Evolutionary conservation across 331 rosid genomes (phyloP).

Genomic region (Malus hybrid): DNA sequence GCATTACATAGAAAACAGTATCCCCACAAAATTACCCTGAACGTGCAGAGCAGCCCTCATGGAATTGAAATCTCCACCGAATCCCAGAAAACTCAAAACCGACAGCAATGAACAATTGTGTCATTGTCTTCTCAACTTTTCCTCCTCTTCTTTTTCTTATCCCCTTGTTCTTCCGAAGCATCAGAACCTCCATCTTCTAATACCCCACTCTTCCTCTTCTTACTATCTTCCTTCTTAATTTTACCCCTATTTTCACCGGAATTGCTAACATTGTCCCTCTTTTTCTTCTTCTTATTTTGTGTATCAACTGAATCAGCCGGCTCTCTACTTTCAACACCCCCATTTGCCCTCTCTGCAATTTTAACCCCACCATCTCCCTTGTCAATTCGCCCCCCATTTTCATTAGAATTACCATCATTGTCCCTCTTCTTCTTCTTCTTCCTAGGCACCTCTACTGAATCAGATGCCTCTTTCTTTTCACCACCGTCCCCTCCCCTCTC

Average conservation of each 20-base stretch:
- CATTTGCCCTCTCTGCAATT: neutral
- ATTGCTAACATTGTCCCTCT: neutral
- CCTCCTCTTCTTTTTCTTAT: slow-evolving; percentile 20
- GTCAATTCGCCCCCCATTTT: neutral
- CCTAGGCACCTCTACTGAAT: neutral
- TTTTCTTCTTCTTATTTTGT: slow-evolving; percentile 8
- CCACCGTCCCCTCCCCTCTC: neutral
- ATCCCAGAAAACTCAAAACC: neutral
- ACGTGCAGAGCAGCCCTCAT: neutral
- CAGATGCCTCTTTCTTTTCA: neutral
- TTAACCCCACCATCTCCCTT: neutral
- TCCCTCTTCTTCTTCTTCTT: slow-evolving; percentile 9
- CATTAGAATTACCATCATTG: neutral
- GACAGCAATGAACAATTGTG: neutral
- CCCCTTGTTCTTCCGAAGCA: slow-evolving; percentile 6
- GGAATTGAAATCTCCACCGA: neutral
- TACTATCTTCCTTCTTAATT: slow-evolving; percentile 10
- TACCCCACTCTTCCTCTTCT: slow-evolving; percentile 19
- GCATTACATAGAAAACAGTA: neutral
- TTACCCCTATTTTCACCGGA: neutral
- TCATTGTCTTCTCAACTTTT: neutral
- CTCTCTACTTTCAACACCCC: neutral
- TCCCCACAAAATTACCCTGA: neutral
- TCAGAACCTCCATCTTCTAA: neutral
- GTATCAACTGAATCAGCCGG: neutral